Conservation (phyloP, 2,329 filamentous ascomycete genomes). For the Trichoderma sp. region DNA sequence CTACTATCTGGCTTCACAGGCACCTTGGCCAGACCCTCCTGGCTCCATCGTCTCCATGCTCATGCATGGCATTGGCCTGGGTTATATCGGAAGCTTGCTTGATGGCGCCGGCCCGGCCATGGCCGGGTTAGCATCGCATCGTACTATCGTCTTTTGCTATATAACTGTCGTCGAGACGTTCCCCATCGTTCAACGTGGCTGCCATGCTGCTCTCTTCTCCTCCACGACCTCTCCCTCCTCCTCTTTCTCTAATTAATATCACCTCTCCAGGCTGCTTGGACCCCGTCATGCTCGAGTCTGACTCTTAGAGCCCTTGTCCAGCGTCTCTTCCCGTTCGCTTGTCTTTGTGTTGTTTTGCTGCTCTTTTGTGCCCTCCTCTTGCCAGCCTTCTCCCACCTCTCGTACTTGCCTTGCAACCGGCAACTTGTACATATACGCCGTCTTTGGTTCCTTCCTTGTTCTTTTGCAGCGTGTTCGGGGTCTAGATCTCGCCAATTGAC, state of each 20-base stretch:
- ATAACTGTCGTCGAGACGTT: conserved; percentile 24
- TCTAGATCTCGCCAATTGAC: conserved; percentile 7
- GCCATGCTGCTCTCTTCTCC: conserved; percentile 21
- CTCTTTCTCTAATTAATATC: conserved; percentile 8
- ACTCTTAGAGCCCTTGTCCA: conserved; percentile 12
- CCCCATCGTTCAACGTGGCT: conserved; percentile 24
- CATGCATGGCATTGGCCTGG: conserved; percentile 42
- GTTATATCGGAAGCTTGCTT: conserved; percentile 33
- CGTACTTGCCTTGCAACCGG: not conserved
- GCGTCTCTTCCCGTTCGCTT: conserved; percentile 11
- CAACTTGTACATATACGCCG: not conserved
- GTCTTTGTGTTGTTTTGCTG: not conserved
- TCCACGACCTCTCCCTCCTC: conserved; percentile 22
- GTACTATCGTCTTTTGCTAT: conserved; percentile 21
- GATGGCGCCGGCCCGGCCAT: conserved; percentile 30
- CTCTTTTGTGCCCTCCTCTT: not conserved
- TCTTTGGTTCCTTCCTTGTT: conserved; percentile 12
- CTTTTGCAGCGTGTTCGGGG: conserved; percentile 16
- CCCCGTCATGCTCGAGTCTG: conserved; percentile 18
- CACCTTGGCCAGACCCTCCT: conserved; percentile 37
- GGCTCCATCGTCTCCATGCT: conserved; percentile 40
- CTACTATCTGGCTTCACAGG: conserved; percentile 31
- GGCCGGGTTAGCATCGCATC: conserved; percentile 25
- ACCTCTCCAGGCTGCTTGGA: conserved; percentile 1
- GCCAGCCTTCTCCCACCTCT: not conserved